phyloP scores from a whole-genome alignment of 768 basidiomycete species.

The Bullera alba region DNA sequence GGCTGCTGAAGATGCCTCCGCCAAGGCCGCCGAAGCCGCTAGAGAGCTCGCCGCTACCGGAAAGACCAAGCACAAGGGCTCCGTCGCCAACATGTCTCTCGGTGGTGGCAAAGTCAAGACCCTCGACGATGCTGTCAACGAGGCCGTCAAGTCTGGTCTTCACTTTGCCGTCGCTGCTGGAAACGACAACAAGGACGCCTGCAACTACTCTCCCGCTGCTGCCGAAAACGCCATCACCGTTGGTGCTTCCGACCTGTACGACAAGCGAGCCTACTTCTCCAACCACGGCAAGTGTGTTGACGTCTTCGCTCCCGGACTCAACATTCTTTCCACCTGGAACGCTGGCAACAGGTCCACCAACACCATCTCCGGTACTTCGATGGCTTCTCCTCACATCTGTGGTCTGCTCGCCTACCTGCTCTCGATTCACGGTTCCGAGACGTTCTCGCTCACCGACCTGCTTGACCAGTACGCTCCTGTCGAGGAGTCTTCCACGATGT shows the following conservation, averaged over 20 bases:
- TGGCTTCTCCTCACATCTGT: constrained; percentile 80
- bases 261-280: constrained; percentile 59
- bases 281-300: constrained; percentile 88
- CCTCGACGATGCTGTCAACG: constrained; percentile 77
- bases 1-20: constrained; percentile 54
- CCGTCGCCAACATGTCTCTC: constrained; percentile 75
- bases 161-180: constrained; percentile 98
- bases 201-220: constrained; percentile 84
- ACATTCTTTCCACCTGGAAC: constrained; percentile 83
- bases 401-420: constrained; percentile 88
- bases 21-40: constrained; percentile 57
- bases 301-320: constrained; percentile 82
- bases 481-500: constrained; percentile 3
- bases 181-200: constrained; percentile 77
- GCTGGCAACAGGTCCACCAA: constrained; percentile 57
- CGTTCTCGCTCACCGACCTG: constrained; percentile 26
- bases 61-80: constrained; percentile 80
- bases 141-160: constrained; percentile 71
- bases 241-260: constrained; percentile 59
- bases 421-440: constrained; percentile 67
- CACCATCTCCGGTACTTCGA: constrained; percentile 56
- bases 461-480: constrained; percentile 9
- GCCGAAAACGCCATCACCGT: constrained; percentile 88
- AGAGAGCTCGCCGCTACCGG: constrained; percentile 66
- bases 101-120: constrained; percentile 87